Conservation (phyloP, 805 yeast species). For the Candida khao-thaluensis region DNA sequence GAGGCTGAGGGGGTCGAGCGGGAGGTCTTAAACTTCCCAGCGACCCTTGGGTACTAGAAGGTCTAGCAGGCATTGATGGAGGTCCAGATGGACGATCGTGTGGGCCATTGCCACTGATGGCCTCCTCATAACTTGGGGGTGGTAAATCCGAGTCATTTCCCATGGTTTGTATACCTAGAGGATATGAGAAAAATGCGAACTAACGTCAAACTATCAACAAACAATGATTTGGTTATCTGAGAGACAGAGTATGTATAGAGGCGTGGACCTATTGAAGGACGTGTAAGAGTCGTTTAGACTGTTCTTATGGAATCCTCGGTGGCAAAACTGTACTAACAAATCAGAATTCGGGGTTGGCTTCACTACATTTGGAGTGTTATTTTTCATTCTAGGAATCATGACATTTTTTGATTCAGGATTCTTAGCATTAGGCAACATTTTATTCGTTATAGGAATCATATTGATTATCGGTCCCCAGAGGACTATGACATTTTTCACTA, state of each 20-base stretch:
- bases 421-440: conserved; percentile 82
- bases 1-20: conserved; percentile 11
- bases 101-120: conserved; percentile 18
- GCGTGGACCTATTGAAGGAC: too few species aligned
- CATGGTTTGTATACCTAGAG: conserved; percentile 1
- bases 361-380: conserved; percentile 79
- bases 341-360: conserved; percentile 89
- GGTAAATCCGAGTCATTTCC: conserved; percentile 13
- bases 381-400: conserved; percentile 78
- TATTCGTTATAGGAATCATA: conserved; percentile 77
- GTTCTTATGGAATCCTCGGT: too few species aligned
- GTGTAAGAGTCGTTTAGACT: too few species aligned
- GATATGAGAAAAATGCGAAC: conserved; percentile 5
- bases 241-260: conserved; percentile 67
- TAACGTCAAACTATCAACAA: not conserved
- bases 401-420: conserved; percentile 87
- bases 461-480: conserved; percentile 86
- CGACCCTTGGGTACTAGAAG: conserved; percentile 2
- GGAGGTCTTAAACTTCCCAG: conserved; percentile 10
- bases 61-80: conserved; percentile 14
- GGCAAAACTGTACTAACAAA: too few species aligned
- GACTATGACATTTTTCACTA: conserved; percentile 76
- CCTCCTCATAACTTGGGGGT: conserved; percentile 52
- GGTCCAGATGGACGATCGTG: conserved; percentile 14
- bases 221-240: conserved; percentile 72